Evolutionary conservation across 2,329 filamentous ascomycete species (phyloP).

Genomic region (Orbilia blumenaviensis): DNA sequence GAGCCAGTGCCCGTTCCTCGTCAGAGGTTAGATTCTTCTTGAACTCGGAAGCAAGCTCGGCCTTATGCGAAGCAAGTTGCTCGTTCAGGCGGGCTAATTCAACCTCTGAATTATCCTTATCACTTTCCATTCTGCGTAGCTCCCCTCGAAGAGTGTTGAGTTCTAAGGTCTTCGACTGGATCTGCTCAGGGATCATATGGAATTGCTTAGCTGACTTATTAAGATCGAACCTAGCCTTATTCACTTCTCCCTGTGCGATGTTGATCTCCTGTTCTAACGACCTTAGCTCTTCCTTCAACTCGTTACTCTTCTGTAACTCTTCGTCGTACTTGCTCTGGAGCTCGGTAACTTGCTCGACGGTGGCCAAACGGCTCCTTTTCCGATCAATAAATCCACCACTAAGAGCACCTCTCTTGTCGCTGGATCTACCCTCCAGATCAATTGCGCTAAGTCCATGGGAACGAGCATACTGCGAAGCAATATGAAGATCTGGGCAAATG

Average conservation of each 20-base stretch:
- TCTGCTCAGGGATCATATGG: conserved; percentile 44
- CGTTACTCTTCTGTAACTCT: conserved; percentile 70
- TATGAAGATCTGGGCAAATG: conserved; percentile 86
- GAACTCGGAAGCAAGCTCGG: conserved; percentile 85
- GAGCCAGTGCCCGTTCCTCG: conserved; percentile 84
- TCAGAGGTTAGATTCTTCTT: conserved; percentile 83
- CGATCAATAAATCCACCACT: conserved; percentile 94
- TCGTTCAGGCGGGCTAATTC: conserved; percentile 80
- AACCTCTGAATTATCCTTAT: conserved; percentile 73
- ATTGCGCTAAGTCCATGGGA: conserved; percentile 93
- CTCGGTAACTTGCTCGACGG: conserved; percentile 76
- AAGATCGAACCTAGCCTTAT: conserved; percentile 72
- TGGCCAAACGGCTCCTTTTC: conserved; percentile 84
- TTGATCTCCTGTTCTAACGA: conserved; percentile 89
- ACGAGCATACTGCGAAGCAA: conserved; percentile 89
- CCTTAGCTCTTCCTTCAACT: conserved; percentile 76
- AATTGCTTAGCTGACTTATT: conserved; percentile 47
- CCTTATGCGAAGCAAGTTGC: conserved; percentile 78
- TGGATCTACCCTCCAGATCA: conserved; percentile 91
- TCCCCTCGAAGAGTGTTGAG: conserved; percentile 77
- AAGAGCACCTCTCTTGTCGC: conserved; percentile 93
- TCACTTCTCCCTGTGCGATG: conserved; percentile 79
- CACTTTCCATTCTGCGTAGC: conserved; percentile 58
- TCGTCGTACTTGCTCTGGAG: conserved; percentile 79
- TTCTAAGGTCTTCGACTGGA: conserved; percentile 60